Evolutionary conservation across 2,329 filamentous ascomycete species (phyloP).

Genomic region (Sporothrix schenckii): DNA sequence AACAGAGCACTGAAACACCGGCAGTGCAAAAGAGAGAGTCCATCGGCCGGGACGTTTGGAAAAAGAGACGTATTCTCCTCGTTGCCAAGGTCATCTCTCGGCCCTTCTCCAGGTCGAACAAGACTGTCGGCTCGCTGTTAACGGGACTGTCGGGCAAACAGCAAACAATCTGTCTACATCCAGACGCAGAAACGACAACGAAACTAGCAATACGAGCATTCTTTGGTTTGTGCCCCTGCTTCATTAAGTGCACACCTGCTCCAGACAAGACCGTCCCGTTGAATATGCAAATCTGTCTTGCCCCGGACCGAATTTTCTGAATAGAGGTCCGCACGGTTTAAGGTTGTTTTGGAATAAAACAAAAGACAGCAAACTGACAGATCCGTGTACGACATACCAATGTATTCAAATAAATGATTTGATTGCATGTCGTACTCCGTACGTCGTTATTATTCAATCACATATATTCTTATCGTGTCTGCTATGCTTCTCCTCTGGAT

Average conservation of each 20-base stretch:
- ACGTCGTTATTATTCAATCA: neutral
- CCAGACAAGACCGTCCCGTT: no score
- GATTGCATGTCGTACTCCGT: no score
- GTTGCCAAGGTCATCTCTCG: neutral
- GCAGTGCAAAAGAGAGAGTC: conserved; percentile 13
- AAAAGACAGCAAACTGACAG: neutral
- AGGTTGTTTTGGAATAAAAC: neutral
- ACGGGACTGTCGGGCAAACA: neutral
- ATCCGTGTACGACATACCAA: no score
- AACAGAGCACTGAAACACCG: neutral
- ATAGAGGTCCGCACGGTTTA: neutral
- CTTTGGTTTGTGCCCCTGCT: neutral
- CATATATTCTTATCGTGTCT: neutral
- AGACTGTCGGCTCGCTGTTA: neutral
- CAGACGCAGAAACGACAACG: neutral
- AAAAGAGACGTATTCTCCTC: neutral
- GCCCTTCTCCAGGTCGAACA: neutral
- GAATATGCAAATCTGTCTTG: neutral
- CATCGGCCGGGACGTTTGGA: conserved; percentile 1
- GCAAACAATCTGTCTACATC: neutral
- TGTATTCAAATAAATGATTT: neutral
- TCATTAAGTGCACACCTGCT: neutral
- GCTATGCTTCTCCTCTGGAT: neutral
- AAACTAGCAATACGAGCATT: neutral
- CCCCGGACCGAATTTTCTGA: neutral